Percentiles rank a stretch among this genome's conserved stretches.
Evolutionary conservation across 305 asterid genomes (phyloP).

Genomic region (Euphrasia arctica): DNA sequence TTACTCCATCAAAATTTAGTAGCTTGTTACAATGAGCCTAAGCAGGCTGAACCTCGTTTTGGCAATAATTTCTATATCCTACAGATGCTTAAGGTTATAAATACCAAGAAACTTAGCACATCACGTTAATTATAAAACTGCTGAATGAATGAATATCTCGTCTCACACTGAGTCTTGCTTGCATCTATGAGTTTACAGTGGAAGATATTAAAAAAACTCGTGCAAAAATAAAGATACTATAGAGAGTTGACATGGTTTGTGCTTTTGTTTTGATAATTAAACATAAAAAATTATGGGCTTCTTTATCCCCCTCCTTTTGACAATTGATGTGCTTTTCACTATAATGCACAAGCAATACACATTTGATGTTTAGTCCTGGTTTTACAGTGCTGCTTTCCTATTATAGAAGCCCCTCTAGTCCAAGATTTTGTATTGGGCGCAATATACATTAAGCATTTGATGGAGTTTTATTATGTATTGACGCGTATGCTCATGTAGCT

Average conservation of each 20-base stretch:
- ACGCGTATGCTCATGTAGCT: slow-evolving; percentile 7
- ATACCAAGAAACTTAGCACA: slow-evolving; percentile 11
- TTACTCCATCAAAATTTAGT: neutral
- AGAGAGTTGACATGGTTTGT: neutral
- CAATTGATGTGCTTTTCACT: neutral
- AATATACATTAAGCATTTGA: neutral
- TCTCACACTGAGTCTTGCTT: neutral
- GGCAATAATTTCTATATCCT: neutral
- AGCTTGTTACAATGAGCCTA: slow-evolving; percentile 6
- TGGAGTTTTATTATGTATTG: neutral
- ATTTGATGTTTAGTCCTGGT: neutral
- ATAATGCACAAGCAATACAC: neutral
- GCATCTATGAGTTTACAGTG: slow-evolving; percentile 4
- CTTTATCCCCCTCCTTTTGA: neutral
- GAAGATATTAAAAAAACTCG: neutral
- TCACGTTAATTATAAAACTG: slow-evolving; percentile 7
- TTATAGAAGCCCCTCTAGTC: neutral
- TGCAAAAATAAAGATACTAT: slow-evolving; percentile 8
- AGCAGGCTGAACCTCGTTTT: slow-evolving; percentile 7
- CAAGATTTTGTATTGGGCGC: slow-evolving; percentile 1
- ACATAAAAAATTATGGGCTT: neutral
- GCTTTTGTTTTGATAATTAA: neutral
- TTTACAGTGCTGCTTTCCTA: neutral
- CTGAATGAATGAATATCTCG: neutral
- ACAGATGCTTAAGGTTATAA: slow-evolving; percentile 2